These are phyloP conservation scores for Claviceps africana DNA, from an alignment of 2,329 filamentous ascomycete species.

Conservation along the genomic window DNA sequence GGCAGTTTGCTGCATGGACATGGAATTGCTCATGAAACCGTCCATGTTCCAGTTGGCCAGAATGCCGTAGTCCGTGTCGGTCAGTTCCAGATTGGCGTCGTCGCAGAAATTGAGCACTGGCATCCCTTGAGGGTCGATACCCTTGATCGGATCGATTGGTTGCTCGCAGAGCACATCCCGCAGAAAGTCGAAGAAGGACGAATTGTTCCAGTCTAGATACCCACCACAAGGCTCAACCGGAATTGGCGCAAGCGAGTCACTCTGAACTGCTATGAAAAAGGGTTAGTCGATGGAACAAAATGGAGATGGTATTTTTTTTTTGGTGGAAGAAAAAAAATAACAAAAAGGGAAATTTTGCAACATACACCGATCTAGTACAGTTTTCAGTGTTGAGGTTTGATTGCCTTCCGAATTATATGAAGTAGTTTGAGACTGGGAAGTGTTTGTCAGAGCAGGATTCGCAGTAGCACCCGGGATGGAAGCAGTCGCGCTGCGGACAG, in stretches of 20 bases:
- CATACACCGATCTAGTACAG: conserved; percentile 17
- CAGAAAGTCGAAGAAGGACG: conserved; percentile 36
- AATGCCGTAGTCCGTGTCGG: conserved; percentile 37
- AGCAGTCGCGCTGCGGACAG: conserved; percentile 2
- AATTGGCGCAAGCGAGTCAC: neutral
- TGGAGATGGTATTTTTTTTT: too few species aligned
- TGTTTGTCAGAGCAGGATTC: conserved; percentile 13
- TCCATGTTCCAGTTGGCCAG: conserved; percentile 36
- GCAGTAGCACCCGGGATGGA: conserved; percentile 8
- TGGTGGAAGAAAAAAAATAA: neutral
- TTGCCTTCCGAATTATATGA: conserved; percentile 17
- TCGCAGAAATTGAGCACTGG: conserved; percentile 36
- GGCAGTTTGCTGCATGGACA: conserved; percentile 10
- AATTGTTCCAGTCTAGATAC: conserved; percentile 18
- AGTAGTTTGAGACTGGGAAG: conserved; percentile 12
- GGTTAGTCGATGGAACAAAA: neutral
- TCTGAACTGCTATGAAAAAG: conserved; percentile 1
- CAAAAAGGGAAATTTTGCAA: neutral
- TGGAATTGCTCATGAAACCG: conserved; percentile 13
- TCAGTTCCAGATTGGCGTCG: conserved; percentile 34
- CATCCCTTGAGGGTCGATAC: conserved; percentile 26
- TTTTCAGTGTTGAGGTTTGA: conserved; percentile 22
- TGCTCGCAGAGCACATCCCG: conserved; percentile 37
- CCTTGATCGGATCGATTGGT: conserved; percentile 21
- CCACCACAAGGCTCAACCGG: neutral